Base-by-base conservation (phyloP, 1,284 basidiomycete species). In the Jaminaea rosea region DNA sequence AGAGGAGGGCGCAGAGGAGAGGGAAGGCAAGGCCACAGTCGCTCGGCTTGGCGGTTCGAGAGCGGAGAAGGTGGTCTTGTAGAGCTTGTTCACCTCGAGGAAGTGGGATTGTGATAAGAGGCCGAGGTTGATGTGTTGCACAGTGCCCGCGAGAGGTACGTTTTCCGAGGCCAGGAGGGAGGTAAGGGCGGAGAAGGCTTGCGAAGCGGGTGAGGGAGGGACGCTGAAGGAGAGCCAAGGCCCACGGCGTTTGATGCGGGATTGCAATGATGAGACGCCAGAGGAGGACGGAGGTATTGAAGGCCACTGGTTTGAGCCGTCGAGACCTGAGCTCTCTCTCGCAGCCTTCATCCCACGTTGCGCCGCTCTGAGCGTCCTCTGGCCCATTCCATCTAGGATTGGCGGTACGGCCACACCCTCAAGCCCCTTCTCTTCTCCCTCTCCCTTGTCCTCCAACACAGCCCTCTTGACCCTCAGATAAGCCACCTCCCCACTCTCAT, bases 31-130 rank as follows among this genome's bases (percentile, higher is more conserved):
- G 1, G 85, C 85, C 4, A 98, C 85, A 68, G 90, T 94, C 11
- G 91, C 92, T 6, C 94, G 83, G 1, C 89, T 84, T 1, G 94
- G 93, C 0, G 94, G 94, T 29, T 88, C 91, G 8, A 82, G 82
- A 1, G 90, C 90, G n/a, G n/a, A n/a, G 71, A 98, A 98, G 70
- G 83, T 87, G 2, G 80, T 79, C 0, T 80, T 76, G 71, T 97
- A 98, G 7, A 86, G 78, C 0, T 78, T 46, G 48, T 73, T 71
- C 49, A 69, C 44, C 11, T 37, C 24, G 2, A 48, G 31, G 44
- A 72, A 72, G 39, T 52, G 45, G 13, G 46, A 17, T 29, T 69
- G 68, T 1, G 47, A 46, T 6, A 87, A 84, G 37, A 99, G 80
- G 59, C 86, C 83, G 26, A 97, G 79, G 53, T 87, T 92, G 72